These are phyloP conservation scores for Cladorrhinum sp. DNA, from an alignment of 2,329 filamentous ascomycete species.

Conservation along the genomic window DNA sequence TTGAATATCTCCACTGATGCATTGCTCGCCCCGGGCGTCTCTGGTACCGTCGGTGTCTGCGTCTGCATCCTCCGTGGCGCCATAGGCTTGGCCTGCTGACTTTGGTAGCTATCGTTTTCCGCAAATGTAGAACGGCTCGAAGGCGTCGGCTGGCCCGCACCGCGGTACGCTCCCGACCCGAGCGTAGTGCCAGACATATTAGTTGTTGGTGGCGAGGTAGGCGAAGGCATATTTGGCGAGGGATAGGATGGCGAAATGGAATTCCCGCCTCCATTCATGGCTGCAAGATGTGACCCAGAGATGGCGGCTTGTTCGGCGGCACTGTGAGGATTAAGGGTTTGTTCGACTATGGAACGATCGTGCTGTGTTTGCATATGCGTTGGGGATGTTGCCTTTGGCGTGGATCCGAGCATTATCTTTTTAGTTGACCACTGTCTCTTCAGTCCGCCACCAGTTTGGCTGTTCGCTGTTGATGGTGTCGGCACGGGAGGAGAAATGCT, in stretches of 20 bases:
- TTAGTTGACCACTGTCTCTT: constrained; percentile 74
- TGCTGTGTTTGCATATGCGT: constrained; percentile 68
- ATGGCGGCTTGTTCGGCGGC: constrained; percentile 65
- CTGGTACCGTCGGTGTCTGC: constrained; percentile 47
- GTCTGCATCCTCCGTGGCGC: constrained; percentile 59
- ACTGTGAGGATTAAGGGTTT: constrained; percentile 64
- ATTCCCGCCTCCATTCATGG: constrained; percentile 63
- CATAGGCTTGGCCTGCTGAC: constrained; percentile 39
- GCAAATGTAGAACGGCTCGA: constrained; percentile 56
- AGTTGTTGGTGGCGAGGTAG: constrained; percentile 62
- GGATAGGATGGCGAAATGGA: constrained; percentile 54
- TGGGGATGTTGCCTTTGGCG: constrained; percentile 73
- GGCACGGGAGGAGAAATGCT: constrained; percentile 57
- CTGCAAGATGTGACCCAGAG: constrained; percentile 66
- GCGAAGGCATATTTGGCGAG: constrained; percentile 67
- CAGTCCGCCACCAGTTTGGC: constrained; percentile 53
- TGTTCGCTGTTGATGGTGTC: constrained; percentile 48
- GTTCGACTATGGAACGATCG: constrained; percentile 62
- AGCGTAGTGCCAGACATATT: constrained; percentile 50
- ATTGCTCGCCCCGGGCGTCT: constrained; percentile 56
- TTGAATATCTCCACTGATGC: constrained; percentile 94
- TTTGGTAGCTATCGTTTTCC: constrained; percentile 43
- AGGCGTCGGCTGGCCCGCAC: constrained; percentile 51
- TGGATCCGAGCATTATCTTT: constrained; percentile 67
- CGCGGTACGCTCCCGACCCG: constrained; percentile 58